Base-by-base conservation (phyloP, 2,329 filamentous ascomycete genomes). In the Pseudogymnoascus pannorum region DNA sequence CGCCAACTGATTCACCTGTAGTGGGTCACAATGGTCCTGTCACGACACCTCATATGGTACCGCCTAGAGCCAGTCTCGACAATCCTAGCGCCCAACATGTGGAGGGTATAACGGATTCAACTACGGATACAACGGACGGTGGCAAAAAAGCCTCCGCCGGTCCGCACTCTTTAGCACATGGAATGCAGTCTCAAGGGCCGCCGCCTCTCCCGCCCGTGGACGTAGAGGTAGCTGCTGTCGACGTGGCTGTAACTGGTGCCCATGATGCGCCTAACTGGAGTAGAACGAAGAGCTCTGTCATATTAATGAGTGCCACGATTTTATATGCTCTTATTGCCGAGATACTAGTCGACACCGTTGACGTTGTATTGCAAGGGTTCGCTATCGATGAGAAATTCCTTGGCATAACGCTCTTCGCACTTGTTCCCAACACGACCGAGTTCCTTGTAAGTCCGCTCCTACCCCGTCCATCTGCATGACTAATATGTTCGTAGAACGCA, bases 241-340 rank as follows among this genome's bases (percentile, higher is more conserved):
- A 63, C n/a, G 73, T 70, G 35, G 75, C 75, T 24, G 76, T 80
- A 48, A 75, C 72, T 59, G 90, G 89, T 51, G 92, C 93, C 0
- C 95, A 99, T 69, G 94, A 99, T 74, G 94, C 94, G n/a, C 94
- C 94, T 4, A 99, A 99, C 73, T 99, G 94, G 94, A 91, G 93
- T 69, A 87, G 92, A 64, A 84, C 82, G 60, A 97, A 97, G 82
- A 96, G 91, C 78, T 83, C 91, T 2, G 79, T 97, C 54, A 93
- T 99, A 62, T 80, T 99, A 11, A 85, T 97, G 66, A 87, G 85
- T 1, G 93, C 95, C 2, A 99, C 94, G 0, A 70, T 97, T 12
- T 81, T 96, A 11, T 99, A 99, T 72, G 94, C 95, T n/a, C 79
- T 97, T 36, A 96, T 99, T 72, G 94, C 94, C 6, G 94, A 99